Evolutionary conservation across 306 rosid species (phyloP).

Genomic region (Carpinus viminea): DNA sequence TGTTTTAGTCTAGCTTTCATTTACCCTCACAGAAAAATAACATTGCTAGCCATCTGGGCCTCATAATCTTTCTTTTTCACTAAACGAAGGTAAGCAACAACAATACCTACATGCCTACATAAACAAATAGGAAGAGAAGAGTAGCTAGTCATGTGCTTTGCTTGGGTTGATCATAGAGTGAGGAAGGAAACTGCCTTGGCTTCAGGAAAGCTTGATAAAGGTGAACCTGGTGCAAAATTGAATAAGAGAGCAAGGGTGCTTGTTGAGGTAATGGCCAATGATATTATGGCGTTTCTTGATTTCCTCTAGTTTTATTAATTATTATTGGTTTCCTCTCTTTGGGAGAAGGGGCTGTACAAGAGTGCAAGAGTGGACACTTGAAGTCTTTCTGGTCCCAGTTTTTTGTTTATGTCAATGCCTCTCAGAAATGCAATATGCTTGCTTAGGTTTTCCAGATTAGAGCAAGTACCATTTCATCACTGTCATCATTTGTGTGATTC

Average conservation of each 20-base stretch:
- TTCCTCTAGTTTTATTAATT: neutral
- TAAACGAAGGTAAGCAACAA: neutral
- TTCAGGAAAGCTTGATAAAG: constrained; percentile 54
- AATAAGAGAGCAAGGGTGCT: constrained; percentile 65
- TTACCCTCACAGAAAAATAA: neutral
- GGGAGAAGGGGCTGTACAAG: neutral
- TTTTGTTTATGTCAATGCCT: neutral
- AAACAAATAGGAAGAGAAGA: neutral
- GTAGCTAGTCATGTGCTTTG: neutral
- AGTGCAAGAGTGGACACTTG: neutral
- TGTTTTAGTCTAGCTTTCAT: neutral
- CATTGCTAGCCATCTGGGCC: neutral
- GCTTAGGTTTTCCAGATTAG: neutral
- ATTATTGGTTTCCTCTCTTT: neutral
- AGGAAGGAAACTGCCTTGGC: constrained; percentile 37
- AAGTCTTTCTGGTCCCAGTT: neutral
- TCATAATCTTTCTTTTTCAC: neutral
- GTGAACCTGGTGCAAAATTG: constrained; percentile 46
- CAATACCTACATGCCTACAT: neutral
- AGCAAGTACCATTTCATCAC: neutral
- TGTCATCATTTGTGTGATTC: neutral
- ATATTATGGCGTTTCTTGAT: constrained; percentile 8
- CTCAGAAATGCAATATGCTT: neutral
- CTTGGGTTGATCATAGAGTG: constrained; percentile 1
- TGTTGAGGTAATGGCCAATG: constrained; percentile 72